Percentiles rank a stretch among this genome's conserved stretches.
Evolutionary conservation across 441 rosid genomes (phyloP).

Genomic region (Populus trichocarpa): DNA sequence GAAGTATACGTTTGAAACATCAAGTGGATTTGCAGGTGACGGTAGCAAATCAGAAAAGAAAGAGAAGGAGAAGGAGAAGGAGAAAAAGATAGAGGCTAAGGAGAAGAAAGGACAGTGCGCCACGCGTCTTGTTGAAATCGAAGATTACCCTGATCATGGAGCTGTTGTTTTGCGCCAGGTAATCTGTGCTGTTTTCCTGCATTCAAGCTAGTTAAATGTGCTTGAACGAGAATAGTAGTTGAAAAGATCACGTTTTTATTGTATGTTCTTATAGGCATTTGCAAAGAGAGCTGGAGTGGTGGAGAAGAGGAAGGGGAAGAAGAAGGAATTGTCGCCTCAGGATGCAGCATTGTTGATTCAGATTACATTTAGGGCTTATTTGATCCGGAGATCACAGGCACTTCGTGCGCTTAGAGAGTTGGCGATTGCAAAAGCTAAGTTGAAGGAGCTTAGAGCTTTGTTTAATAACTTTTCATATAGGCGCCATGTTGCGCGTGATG

Average conservation of each 20-base stretch:
- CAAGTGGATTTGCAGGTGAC: constrained; percentile 39
- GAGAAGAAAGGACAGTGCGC: constrained; percentile 31
- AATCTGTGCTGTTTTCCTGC: not conserved
- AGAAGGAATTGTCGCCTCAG: constrained; percentile 62
- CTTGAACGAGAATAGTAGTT: not conserved
- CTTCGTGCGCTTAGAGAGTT: constrained; percentile 87
- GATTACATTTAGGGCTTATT: constrained; percentile 69
- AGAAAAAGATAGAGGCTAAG: constrained; percentile 27
- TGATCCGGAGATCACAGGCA: constrained; percentile 73
- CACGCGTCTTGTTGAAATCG: constrained; percentile 62
- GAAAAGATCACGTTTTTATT: not conserved
- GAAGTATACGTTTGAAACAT: constrained; percentile 54
- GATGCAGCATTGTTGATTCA: constrained; percentile 83
- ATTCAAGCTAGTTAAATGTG: not conserved
- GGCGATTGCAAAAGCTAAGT: constrained; percentile 78
- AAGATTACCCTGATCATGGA: constrained; percentile 51
- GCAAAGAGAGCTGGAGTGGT: constrained; percentile 55
- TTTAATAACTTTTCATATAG: constrained; percentile 86
- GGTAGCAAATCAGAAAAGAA: constrained; percentile 37
- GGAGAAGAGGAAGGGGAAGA: constrained; percentile 61
- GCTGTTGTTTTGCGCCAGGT: constrained; percentile 64
- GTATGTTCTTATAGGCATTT: constrained; percentile 51
- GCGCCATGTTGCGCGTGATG: constrained; percentile 55
- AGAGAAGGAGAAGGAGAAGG: constrained; percentile 39
- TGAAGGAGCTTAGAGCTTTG: constrained; percentile 76